phyloP scores from a whole-genome alignment of 768 basidiomycete genomes.

The Panellus pusillus region DNA sequence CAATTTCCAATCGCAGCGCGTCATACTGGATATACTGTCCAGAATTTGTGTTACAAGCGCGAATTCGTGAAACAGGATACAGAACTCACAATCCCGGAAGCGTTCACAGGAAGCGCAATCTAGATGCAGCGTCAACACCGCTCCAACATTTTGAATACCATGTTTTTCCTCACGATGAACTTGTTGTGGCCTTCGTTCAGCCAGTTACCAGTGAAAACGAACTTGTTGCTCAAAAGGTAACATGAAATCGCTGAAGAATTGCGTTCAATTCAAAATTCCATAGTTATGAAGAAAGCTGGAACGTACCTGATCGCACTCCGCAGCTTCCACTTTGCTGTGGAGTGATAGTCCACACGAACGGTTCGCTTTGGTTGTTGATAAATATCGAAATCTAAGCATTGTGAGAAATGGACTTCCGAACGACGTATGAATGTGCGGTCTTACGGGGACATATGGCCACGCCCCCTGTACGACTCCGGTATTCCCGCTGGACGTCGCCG shows the following conservation, averaged over 20 bases:
- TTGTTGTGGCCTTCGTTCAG: constrained; percentile 23
- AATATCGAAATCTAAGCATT: constrained; percentile 21
- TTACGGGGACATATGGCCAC: constrained; percentile 11
- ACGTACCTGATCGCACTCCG: constrained; percentile 26
- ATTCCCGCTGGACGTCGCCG: constrained; percentile 28
- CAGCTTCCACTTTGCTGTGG: constrained; percentile 27
- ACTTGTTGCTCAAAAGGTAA: constrained; percentile 21
- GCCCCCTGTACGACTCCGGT: constrained; percentile 21
- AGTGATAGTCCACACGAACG: constrained; percentile 20
- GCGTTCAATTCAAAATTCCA: neutral
- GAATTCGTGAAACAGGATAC: neutral
- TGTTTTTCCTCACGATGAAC: constrained; percentile 15
- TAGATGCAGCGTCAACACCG: neutral
- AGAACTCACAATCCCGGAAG: constrained; percentile 16
- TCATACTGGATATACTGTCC: constrained; percentile 28
- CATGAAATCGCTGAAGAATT: constrained; percentile 25
- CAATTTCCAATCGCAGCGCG: constrained; percentile 20
- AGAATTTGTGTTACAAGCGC: neutral
- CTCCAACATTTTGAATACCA: neutral
- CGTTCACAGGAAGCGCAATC: constrained; percentile 18
- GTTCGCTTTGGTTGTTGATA: constrained; percentile 1
- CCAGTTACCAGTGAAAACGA: constrained; percentile 25
- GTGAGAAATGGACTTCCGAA: neutral
- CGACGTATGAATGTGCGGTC: neutral
- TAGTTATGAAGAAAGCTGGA: no score